Evolutionary conservation across 306 rosid genomes (phyloP).

Genomic region (Phaseolus lunatus): DNA sequence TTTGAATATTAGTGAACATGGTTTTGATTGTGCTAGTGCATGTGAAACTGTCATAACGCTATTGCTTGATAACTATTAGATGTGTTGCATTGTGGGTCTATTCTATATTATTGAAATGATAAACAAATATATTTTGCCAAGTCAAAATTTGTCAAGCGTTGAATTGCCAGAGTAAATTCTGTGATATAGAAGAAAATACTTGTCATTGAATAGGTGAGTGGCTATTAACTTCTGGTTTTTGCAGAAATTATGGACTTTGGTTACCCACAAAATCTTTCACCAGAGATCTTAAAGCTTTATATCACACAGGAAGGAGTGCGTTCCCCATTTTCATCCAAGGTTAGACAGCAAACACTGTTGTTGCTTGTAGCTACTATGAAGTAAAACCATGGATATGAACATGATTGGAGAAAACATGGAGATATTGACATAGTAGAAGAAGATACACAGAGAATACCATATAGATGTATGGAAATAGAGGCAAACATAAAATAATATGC

Average conservation of each 20-base stretch:
- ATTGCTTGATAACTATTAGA: constrained; percentile 22
- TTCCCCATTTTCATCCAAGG: constrained; percentile 94
- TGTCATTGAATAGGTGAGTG: constrained; percentile 31
- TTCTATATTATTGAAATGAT: background rate
- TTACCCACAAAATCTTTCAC: constrained; percentile 94
- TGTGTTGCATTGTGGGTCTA: background rate
- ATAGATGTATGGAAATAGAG: constrained; percentile 11
- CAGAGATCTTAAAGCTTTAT: constrained; percentile 90
- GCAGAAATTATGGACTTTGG: constrained; percentile 98
- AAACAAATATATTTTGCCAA: constrained; percentile 16
- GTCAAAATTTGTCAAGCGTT: background rate
- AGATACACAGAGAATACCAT: background rate
- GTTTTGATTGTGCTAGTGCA: constrained; percentile 17
- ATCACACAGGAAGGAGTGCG: constrained; percentile 97
- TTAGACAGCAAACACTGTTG: constrained; percentile 43
- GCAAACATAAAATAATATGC: background rate
- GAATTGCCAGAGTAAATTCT: background rate
- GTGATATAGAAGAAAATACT: background rate
- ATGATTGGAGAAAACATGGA: constrained; percentile 25
- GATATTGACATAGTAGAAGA: background rate
- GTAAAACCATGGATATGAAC: constrained; percentile 1
- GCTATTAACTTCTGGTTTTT: constrained; percentile 20
- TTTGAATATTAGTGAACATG: background rate
- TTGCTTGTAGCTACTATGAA: constrained; percentile 28
- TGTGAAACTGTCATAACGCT: background rate